A percentile compares a stretch with the other conserved stretches of the same genome.
phyloP scores from a whole-genome alignment of 1,139 yeast genomes.

The Sugiyamaella japonica region DNA sequence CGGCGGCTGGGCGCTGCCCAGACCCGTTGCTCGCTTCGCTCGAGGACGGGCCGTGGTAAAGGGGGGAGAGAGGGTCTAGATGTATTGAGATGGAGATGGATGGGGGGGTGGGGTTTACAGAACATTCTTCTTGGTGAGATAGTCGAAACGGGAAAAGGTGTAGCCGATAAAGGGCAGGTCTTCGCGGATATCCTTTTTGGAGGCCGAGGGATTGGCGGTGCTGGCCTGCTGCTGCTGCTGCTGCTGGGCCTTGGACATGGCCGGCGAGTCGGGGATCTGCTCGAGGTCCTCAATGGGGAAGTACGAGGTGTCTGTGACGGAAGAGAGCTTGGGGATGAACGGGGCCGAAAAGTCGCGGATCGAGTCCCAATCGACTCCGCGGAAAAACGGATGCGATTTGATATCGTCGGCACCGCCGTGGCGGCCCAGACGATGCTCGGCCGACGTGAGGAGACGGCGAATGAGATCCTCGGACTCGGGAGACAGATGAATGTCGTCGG shows the following conservation, averaged over 20 bases:
- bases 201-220: slow-evolving; percentile 32
- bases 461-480: slow-evolving; percentile 95
- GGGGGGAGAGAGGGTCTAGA: not conserved
- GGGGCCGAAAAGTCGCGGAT: slow-evolving; percentile 95
- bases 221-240: slow-evolving; percentile 36
- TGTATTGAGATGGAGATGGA: too few species aligned
- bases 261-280: slow-evolving; percentile 86
- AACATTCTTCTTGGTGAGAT: slow-evolving; percentile 84
- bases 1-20: not conserved
- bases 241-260: slow-evolving; percentile 27
- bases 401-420: slow-evolving; percentile 93
- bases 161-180: slow-evolving; percentile 96
- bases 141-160: slow-evolving; percentile 91
- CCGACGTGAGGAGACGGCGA: slow-evolving; percentile 72
- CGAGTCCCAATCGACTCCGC: slow-evolving; percentile 96
- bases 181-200: slow-evolving; percentile 61
- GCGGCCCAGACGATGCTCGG: slow-evolving; percentile 87
- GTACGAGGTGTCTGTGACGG: slow-evolving; percentile 94
- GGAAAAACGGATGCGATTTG: slow-evolving; percentile 86
- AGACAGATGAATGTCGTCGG: slow-evolving; percentile 91
- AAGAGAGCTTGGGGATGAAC: slow-evolving; percentile 77
- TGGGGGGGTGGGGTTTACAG: too few species aligned
- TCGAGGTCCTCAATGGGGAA: slow-evolving; percentile 98
- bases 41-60: not conserved
- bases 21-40: slow-evolving; percentile 1